phyloP scores from a whole-genome alignment of 176 grass and related monocot genomes.

The Saccharum spontaneum region DNA sequence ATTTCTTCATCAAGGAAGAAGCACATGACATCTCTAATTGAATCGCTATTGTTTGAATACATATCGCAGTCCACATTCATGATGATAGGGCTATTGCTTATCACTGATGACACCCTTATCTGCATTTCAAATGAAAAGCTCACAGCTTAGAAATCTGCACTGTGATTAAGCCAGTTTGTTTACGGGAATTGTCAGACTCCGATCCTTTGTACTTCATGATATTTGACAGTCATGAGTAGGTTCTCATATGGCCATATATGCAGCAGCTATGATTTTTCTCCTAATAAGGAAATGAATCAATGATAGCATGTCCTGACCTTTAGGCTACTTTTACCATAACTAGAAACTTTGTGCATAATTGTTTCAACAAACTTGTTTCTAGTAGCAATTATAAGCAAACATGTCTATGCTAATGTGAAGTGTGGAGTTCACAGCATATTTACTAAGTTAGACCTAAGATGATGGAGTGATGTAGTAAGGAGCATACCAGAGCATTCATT shows the following conservation, averaged over 20 bases:
- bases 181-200: too few relatives aligned
- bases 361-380: neutral
- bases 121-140: constrained; percentile 32
- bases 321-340: neutral
- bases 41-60: constrained; percentile 78
- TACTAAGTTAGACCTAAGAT: neutral
- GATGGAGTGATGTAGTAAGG: neutral
- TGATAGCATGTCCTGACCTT: neutral
- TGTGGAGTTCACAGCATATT: neutral
- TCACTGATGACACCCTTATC: constrained; percentile 79
- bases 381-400: constrained; percentile 2
- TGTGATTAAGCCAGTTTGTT: neutral
- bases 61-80: constrained; percentile 92
- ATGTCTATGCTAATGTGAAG: neutral
- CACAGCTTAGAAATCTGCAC: neutral
- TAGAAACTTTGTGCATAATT: neutral
- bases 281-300: neutral
- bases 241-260: too few relatives aligned
- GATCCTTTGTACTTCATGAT: too few relatives aligned
- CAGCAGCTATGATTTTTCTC: neutral
- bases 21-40: constrained; percentile 63
- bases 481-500: constrained; percentile 73
- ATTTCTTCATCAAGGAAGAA: constrained; percentile 85
- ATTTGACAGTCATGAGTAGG: too few relatives aligned
- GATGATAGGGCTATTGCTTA: constrained; percentile 81